phyloP scores from a whole-genome alignment of 1,284 basidiomycete genomes.

The Ceratobasidium sp. region DNA sequence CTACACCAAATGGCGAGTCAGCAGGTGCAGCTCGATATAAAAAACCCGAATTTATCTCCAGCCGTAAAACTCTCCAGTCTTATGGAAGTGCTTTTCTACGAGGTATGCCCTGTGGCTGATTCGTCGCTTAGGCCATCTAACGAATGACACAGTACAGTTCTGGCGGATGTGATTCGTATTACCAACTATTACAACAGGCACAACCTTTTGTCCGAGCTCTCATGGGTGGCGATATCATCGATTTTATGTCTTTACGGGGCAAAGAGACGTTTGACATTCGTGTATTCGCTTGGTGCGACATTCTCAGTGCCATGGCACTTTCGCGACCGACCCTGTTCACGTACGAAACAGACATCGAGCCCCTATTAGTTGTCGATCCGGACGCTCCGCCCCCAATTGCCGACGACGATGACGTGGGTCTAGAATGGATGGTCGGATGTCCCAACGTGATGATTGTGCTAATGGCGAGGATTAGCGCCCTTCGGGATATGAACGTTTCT shows the following conservation, averaged over 20 bases:
- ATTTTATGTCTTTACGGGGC: slow-evolving; percentile 35
- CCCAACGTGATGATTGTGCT: slow-evolving; percentile 35
- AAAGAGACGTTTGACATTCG: slow-evolving; percentile 37
- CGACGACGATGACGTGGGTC: slow-evolving; percentile 31
- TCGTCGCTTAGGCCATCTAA: not conserved
- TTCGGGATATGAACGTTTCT: slow-evolving; percentile 20
- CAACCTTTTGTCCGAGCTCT: slow-evolving; percentile 25
- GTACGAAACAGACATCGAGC: slow-evolving; percentile 36
- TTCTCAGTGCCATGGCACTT: slow-evolving; percentile 35
- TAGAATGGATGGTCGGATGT: slow-evolving; percentile 37
- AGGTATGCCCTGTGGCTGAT: not conserved
- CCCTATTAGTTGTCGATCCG: slow-evolving; percentile 15
- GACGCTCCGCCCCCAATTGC: slow-evolving; percentile 11
- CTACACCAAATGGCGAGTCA: slow-evolving; percentile 18
- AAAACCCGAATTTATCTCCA: slow-evolving; percentile 20
- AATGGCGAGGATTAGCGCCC: slow-evolving; percentile 32
- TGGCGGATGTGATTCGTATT: slow-evolving; percentile 31
- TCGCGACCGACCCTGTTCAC: slow-evolving; percentile 27
- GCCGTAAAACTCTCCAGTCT: slow-evolving; percentile 22
- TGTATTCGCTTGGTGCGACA: slow-evolving; percentile 35
- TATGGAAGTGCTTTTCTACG: slow-evolving; percentile 36
- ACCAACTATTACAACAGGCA: slow-evolving; percentile 23
- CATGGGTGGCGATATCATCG: slow-evolving; percentile 21
- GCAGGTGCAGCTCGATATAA: slow-evolving; percentile 23
- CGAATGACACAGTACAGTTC: slow-evolving; percentile 30